These are phyloP conservation scores for Eucalyptus lansdowneana DNA, from an alignment of 345 rosid species.

Conservation along the genomic window DNA sequence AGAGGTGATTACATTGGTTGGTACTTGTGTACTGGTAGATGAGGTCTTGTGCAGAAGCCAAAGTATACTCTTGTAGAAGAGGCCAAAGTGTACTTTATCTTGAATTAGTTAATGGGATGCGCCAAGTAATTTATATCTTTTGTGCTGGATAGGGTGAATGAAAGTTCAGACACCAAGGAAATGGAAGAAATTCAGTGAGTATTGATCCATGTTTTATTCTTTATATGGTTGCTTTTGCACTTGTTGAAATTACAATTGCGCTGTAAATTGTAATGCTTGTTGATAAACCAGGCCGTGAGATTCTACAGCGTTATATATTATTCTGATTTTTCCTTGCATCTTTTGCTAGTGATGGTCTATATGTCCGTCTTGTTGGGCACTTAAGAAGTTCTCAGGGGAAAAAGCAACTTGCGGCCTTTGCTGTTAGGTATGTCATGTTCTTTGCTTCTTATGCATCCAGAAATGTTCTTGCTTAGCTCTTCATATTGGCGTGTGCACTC, in stretches of 20 bases:
- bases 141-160: slow-evolving; percentile 49
- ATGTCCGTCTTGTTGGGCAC: slow-evolving; percentile 74
- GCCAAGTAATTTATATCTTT: background rate
- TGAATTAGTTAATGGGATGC: background rate
- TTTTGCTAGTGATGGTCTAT: slow-evolving; percentile 48
- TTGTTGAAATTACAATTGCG: background rate
- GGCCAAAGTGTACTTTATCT: background rate
- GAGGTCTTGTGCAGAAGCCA: background rate
- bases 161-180: slow-evolving; percentile 46
- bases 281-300: background rate
- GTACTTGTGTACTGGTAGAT: background rate
- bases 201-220: background rate
- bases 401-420: slow-evolving; percentile 58
- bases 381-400: slow-evolving; percentile 60
- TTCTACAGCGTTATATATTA: background rate
- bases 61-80: background rate
- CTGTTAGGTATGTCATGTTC: slow-evolving; percentile 42
- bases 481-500: background rate
- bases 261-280: background rate
- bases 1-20: background rate
- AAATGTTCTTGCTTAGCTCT: background rate
- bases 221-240: background rate
- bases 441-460: background rate
- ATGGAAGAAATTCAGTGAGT: slow-evolving; percentile 61
- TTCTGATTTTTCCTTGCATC: background rate